Evolutionary conservation across 805 yeast species (phyloP), one percentile per base, ranked within the genome.

Genomic region (Cephaloascus albidus): DNA sequence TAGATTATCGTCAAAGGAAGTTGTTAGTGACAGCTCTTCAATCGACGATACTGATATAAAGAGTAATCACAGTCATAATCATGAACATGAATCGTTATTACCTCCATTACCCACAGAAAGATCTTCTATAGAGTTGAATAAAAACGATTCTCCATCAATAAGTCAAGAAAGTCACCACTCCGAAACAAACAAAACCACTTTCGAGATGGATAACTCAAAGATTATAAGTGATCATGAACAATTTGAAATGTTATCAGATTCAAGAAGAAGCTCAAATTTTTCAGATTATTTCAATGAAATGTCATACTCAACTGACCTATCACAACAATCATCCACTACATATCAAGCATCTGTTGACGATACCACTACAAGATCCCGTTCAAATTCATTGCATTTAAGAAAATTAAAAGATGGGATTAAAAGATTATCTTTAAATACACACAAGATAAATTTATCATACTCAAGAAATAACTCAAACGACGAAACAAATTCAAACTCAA

Each of bases 391-490:
- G 49, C 20, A 50, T 47, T 39, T 56, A 37, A 63, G 60, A 40
- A 60, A 61, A 44, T 46, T 65, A 33, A 63, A 62, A 38, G 55
- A 58, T 15, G 65, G 68, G 3, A 61, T 66, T 16, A 51, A 70
- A 42, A 62, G 62, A 46, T 51, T 64, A 33, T 58, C 65, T 15
- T 47, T 64, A 18, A 44, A 45, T 6, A 46, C 49, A 18, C 17
- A 31, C 33, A 31, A 31, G 16, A 8, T 31, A 5, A 14, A 8
- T n/a, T n/a, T 16, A 15, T 31, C 33, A 16, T 8, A 14, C 33
- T n/a, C 33, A 16, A 14, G 16, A 15, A 8, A 31, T 10, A 31
- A 31, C 33, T n/a, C 17, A n/a, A n/a, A n/a, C 6, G 18, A 16
- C 14, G 33, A 31, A 8, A 14, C 10, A 10, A 14, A 26, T 26